Percentiles rank a stretch among this genome's conserved stretches.
Evolutionary conservation across 2,329 filamentous ascomycete genomes (phyloP).

Genomic region (Stenocarpella maydis): DNA sequence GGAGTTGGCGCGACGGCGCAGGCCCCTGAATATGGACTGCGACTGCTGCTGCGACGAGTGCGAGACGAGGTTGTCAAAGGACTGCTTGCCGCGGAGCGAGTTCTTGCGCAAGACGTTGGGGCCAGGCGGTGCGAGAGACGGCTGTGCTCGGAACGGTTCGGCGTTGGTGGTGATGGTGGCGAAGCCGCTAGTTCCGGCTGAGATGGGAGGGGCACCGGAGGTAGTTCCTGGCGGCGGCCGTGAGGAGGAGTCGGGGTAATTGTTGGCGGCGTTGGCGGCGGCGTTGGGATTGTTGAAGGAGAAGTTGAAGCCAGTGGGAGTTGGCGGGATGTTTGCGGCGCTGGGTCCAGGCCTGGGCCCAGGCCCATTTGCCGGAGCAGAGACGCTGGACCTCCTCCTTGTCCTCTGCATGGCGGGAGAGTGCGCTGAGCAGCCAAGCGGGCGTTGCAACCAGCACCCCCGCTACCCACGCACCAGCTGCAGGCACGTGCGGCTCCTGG

Average conservation of each 20-base stretch:
- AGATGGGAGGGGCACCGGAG: slow-evolving; percentile 41
- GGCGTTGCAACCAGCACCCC: slow-evolving; percentile 18
- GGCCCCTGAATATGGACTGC: slow-evolving; percentile 24
- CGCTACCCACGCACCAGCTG: not conserved
- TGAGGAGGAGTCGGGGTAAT: not conserved
- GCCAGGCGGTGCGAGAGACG: slow-evolving; percentile 37
- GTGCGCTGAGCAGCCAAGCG: slow-evolving; percentile 9
- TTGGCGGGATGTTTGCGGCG: slow-evolving; percentile 31
- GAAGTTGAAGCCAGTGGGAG: slow-evolving; percentile 34
- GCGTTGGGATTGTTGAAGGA: slow-evolving; percentile 32
- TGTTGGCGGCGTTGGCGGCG: not conserved
- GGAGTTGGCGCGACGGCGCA: slow-evolving; percentile 32
- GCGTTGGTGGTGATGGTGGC: slow-evolving; percentile 32
- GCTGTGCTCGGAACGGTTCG: slow-evolving; percentile 29
- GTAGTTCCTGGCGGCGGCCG: slow-evolving; percentile 48
- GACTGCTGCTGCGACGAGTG: slow-evolving; percentile 19
- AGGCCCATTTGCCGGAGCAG: not conserved
- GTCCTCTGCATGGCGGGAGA: slow-evolving; percentile 21
- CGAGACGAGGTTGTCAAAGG: slow-evolving; percentile 43
- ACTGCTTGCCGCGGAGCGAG: slow-evolving; percentile 63
- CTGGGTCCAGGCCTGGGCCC: not conserved
- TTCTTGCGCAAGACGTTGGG: slow-evolving; percentile 52
- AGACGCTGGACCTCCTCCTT: slow-evolving; percentile 18
- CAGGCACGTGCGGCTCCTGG: not conserved
- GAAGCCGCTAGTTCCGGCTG: slow-evolving; percentile 29